Evolutionary conservation across 2,329 filamentous ascomycete species (phyloP).

Genomic region (Rhynchosporium secalis): DNA sequence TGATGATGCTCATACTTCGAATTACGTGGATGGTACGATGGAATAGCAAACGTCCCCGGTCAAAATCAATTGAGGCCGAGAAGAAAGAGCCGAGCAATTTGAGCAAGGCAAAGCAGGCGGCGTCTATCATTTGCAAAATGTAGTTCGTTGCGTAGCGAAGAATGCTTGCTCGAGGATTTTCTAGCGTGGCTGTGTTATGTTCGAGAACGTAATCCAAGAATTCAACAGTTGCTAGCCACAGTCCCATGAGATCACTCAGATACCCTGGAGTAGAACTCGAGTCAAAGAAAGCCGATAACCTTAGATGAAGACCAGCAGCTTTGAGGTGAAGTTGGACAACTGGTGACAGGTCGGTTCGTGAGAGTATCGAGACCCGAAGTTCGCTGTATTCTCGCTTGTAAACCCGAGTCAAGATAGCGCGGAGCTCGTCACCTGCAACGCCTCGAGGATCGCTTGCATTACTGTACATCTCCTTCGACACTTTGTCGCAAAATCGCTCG

Average conservation of each 20-base stretch:
- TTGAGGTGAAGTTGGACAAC: constrained; percentile 67
- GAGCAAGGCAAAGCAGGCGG: constrained; percentile 73
- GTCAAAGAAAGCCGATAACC: constrained; percentile 79
- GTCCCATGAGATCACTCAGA: constrained; percentile 70
- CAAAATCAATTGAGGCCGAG: constrained; percentile 67
- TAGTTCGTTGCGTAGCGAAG: constrained; percentile 72
- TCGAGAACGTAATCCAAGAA: constrained; percentile 64
- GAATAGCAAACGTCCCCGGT: constrained; percentile 67
- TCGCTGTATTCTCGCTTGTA: constrained; percentile 66
- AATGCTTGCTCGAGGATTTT: constrained; percentile 46
- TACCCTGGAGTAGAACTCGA: constrained; percentile 71
- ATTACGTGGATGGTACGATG: constrained; percentile 70
- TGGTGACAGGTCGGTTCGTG: constrained; percentile 54
- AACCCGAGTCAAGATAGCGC: constrained; percentile 65
- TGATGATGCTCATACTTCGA: constrained; percentile 69
- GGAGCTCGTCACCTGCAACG: constrained; percentile 65
- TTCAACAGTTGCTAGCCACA: constrained; percentile 70
- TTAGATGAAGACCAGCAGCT: constrained; percentile 72
- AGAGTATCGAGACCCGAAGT: constrained; percentile 60
- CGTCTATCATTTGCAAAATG: constrained; percentile 83
- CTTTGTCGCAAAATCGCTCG: constrained; percentile 74
- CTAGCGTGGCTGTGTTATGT: constrained; percentile 52
- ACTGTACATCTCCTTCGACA: constrained; percentile 77
- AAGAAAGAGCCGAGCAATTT: constrained; percentile 80
- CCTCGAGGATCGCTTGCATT: constrained; percentile 72